Percentiles rank a stretch among this genome's conserved stretches.
Evolutionary conservation across 2,329 filamentous ascomycete genomes (phyloP).

Genomic region (Sordariomycetes sp.): DNA sequence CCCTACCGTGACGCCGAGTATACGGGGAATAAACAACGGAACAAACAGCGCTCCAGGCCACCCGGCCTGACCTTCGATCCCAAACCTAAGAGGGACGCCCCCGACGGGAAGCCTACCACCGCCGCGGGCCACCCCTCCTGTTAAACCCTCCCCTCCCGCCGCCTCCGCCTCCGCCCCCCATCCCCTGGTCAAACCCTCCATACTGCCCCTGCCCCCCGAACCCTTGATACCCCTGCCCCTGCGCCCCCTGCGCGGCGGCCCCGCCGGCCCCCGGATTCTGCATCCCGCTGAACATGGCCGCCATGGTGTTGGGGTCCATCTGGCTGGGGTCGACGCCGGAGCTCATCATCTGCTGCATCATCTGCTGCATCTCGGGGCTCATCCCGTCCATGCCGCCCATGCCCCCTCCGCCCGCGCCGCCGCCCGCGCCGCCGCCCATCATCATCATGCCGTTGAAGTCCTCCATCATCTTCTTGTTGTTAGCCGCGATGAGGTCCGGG

Average conservation of each 20-base stretch:
- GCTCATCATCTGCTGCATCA: conserved; percentile 63
- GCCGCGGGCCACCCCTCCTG: neutral
- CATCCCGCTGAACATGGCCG: conserved; percentile 50
- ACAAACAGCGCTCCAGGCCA: neutral
- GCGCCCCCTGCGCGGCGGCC: conserved; percentile 16
- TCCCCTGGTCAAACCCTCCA: conserved; percentile 31
- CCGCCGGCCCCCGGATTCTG: conserved; percentile 32
- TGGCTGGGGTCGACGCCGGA: conserved; percentile 54
- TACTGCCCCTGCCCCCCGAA: conserved; percentile 31
- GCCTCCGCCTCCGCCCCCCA: conserved; percentile 19
- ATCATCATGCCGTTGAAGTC: conserved; percentile 54
- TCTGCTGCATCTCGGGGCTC: conserved; percentile 54
- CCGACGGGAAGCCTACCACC: neutral
- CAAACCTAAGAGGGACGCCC: neutral
- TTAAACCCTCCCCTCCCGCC: conserved; percentile 14
- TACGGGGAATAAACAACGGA: neutral
- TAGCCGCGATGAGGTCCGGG: conserved; percentile 50
- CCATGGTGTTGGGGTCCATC: conserved; percentile 51
- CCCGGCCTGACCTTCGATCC: neutral
- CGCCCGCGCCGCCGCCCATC: conserved; percentile 44
- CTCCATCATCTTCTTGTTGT: conserved; percentile 70
- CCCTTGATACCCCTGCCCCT: conserved; percentile 35
- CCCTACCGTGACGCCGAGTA: neutral
- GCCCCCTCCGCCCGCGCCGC: conserved; percentile 21
- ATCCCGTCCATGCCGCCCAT: conserved; percentile 53